Evolutionary conservation across 202 grass and related monocot genomes (phyloP), one percentile per base, ranked within the genome.

Genomic region (Setaria italica): DNA sequence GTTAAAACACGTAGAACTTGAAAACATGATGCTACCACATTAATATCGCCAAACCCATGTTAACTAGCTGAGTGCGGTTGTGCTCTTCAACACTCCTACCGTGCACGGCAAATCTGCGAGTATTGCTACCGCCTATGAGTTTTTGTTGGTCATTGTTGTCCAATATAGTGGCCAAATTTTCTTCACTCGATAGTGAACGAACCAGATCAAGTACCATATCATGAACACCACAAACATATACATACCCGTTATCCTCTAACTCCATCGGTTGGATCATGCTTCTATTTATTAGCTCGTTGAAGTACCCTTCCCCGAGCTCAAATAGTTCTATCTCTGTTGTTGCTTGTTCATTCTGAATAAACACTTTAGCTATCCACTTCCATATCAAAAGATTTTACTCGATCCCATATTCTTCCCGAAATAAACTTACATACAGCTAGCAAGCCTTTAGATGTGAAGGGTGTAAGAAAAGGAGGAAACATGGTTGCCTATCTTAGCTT

Each of bases 381-480:
- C 58, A 62, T 62, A 62, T 62, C 58, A 62, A 62, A 29, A 62
- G 58, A 62, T 62, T 62, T 62, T 62, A 30, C 58, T 62, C 21
- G 4, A 62, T 62, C 58, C 58, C 58, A 12, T 62, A 62, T 30
- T 62, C 21, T 29, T 62, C n/a, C 3, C 21, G 58, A 9, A 62
- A 62, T 12, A 62, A 21, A 30, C 58, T 30, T 62, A 29, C 21
- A 62, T 62, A 30, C 10, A 62, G 3, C 21, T 30, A 62, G 58
- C 58, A 62, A 30, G 10, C n/a, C 21, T 62, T 62, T 29, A 62
- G 58, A 62, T 62, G 58, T 5, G 21, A 62, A 29, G 58, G 58
- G 58, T 25, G 25, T 25, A 25, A 25, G 25, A 25, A 25, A 25
- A 25, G 25, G 25, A 25, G 25, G 25, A 25, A 25, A 25, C 25